phyloP scores from a whole-genome alignment of 1,139 yeast species.

The Candida sp. region DNA sequence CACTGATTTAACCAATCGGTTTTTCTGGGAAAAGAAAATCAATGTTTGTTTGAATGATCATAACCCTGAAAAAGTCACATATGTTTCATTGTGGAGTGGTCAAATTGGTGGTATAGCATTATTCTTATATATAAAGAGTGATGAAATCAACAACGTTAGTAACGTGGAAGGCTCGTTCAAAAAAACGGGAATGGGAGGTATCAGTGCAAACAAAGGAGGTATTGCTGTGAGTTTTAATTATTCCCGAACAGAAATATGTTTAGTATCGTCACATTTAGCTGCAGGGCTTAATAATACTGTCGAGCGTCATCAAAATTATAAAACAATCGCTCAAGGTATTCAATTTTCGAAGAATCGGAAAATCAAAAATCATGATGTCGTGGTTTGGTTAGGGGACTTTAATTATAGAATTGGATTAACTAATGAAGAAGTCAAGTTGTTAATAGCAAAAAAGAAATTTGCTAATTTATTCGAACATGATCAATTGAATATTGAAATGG shows the following conservation, averaged over 20 bases:
- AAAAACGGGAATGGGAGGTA: constrained; percentile 93
- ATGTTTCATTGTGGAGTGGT: constrained; percentile 74
- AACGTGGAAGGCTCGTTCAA: constrained; percentile 75
- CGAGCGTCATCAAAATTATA: constrained; percentile 83
- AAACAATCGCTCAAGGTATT: constrained; percentile 59
- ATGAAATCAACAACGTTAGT: constrained; percentile 46
- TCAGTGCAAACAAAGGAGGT: constrained; percentile 96
- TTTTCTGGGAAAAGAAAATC: constrained; percentile 78
- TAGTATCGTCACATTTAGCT: constrained; percentile 84
- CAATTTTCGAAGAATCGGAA: constrained; percentile 48
- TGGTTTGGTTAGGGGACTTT: constrained; percentile 94
- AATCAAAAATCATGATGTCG: constrained; percentile 72
- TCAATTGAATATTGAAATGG: constrained; percentile 73
- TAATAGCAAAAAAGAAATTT: constrained; percentile 48
- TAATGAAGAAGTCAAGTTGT: constrained; percentile 63
- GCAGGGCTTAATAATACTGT: constrained; percentile 80
- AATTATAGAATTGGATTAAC: constrained; percentile 76
- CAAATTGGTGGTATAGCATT: constrained; percentile 93
- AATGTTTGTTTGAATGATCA: constrained; percentile 49
- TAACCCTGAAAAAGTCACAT: constrained; percentile 39
- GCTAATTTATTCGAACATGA: constrained; percentile 63
- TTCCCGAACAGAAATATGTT: constrained; percentile 72
- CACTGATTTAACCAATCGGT: constrained; percentile 68
- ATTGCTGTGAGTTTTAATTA: constrained; percentile 79
- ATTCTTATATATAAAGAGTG: constrained; percentile 63